Evolutionary conservation across 352 stramenopile species (phyloP), one percentile per base, ranked within the genome.

Genomic region (Phytophthora niederhauseri): DNA sequence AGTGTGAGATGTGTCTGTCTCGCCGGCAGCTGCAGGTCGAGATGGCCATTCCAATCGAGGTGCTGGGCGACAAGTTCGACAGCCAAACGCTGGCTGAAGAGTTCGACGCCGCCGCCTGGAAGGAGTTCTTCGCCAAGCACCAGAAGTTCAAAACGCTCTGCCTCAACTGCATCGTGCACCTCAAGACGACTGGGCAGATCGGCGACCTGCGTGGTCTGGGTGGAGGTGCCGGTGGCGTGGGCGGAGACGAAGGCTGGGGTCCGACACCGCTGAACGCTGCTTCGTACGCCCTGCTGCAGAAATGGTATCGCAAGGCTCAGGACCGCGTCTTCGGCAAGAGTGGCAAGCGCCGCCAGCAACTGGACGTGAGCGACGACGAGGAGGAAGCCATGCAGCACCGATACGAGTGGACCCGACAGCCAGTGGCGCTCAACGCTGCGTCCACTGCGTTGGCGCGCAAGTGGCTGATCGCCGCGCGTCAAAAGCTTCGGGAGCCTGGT

Each of bases 101-200:
- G 62, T 98, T 99, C 60, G 91, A 98, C 43, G 87, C 97, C 50
- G 91, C 90, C 2, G 90, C 93, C 6, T 99, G 96, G 93, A 99
- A 99, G 71, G 86, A 86, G 12, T 99, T 98, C 64, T 99, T 98
- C 63, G 75, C 86, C 38, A 87, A 96, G 75, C 88, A 98, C 70
- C 90, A 98, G 73, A 85, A 85, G 54, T 98, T 98, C 75, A 93
- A 97, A 81, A 99, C 96, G 19, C 82, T 99, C 26, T 99, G 95
- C 63, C 75, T 98, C 17, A 95, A 92, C 56, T 99, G 97, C 70
- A 83, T 98, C 34, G 81, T 91, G 15, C 84, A 97, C 64, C 63
- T 97, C 46, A 87, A 77, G 67, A 85, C 69, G 17, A 82, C 58
- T 11, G 74, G 65, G 20, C 73, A 68, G 28, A 54, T 80, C 11